These are phyloP conservation scores for Bisporella sp. DNA, from an alignment of 2,329 filamentous ascomycete genomes.

Conservation along the genomic window DNA sequence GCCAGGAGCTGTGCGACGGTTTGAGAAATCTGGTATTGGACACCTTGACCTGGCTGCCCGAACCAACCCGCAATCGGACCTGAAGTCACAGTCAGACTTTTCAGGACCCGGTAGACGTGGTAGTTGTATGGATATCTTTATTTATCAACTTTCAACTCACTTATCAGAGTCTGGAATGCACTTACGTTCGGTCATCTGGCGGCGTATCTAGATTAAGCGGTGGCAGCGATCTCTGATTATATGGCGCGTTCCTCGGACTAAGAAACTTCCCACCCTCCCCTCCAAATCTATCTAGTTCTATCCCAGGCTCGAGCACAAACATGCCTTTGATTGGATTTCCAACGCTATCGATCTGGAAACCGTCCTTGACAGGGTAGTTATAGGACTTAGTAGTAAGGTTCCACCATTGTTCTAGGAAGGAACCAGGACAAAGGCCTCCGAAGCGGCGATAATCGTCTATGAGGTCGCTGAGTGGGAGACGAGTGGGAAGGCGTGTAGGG, in stretches of 20 bases:
- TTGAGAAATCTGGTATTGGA: constrained; percentile 22
- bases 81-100: constrained; percentile 31
- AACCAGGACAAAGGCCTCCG: constrained; percentile 32
- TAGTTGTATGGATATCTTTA: constrained; percentile 39
- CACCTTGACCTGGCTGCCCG: constrained; percentile 41
- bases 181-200: constrained; percentile 15
- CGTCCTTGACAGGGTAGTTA: constrained; percentile 34
- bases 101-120: constrained; percentile 38
- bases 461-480: constrained; percentile 27
- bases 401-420: constrained; percentile 31
- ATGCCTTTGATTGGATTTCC: constrained; percentile 34
- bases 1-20: constrained; percentile 28
- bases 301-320: constrained; percentile 32
- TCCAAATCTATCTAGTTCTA: constrained; percentile 42
- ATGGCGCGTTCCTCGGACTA: constrained; percentile 37
- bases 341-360: constrained; percentile 33
- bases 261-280: constrained; percentile 36
- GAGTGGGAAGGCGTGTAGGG: constrained; percentile 27
- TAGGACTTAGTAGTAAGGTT: constrained; percentile 24
- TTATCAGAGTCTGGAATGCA: background rate
- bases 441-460: constrained; percentile 31
- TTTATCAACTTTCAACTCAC: background rate
- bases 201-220: constrained; percentile 36
- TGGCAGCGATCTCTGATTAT: constrained; percentile 39
- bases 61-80: constrained; percentile 44